A percentile compares a stretch with the other conserved stretches of the same genome.
Evolutionary conservation across 106 monocot species (phyloP).

Genomic region (Allium fistulosum): DNA sequence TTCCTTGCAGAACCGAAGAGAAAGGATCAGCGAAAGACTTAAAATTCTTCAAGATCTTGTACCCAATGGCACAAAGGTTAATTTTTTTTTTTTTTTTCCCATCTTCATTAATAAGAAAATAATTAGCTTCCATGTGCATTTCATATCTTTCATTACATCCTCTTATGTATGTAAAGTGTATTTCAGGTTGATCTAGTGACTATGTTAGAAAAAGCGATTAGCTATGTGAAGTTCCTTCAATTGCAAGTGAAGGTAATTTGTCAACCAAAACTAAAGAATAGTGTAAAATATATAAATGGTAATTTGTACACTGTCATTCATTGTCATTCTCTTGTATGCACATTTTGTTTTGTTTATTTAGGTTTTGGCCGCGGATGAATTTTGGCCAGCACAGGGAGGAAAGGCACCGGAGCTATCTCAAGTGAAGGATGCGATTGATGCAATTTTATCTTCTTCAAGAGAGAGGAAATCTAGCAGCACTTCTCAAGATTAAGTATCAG

Average conservation of each 20-base stretch:
- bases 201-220: conserved; percentile 95
- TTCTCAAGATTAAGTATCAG: neutral
- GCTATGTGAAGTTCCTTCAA: conserved; percentile 95
- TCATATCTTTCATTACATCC: no score
- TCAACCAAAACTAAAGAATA: neutral
- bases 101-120: neutral
- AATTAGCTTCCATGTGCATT: neutral
- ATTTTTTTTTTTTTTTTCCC: no score
- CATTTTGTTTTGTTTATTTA: conserved; percentile 14
- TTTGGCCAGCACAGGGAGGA: conserved; percentile 84
- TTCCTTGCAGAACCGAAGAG: conserved; percentile 58
- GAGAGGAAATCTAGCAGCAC: conserved; percentile 17
- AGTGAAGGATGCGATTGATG: conserved; percentile 90
- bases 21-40: conserved; percentile 77
- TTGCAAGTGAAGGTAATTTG: conserved; percentile 85
- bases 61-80: conserved; percentile 91
- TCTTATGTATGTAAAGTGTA: no score
- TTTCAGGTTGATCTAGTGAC: conserved; percentile 92
- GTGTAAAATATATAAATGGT: neutral
- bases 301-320: neutral
- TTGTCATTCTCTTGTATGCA: neutral
- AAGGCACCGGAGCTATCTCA: conserved; percentile 74
- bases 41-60: conserved; percentile 90
- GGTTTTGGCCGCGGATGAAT: conserved; percentile 88
- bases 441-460: conserved; percentile 62